A percentile compares a stretch with the other conserved stretches of the same genome.
Conservation (phyloP, 306 rosid species). For the Pterocarpus santalinus region DNA sequence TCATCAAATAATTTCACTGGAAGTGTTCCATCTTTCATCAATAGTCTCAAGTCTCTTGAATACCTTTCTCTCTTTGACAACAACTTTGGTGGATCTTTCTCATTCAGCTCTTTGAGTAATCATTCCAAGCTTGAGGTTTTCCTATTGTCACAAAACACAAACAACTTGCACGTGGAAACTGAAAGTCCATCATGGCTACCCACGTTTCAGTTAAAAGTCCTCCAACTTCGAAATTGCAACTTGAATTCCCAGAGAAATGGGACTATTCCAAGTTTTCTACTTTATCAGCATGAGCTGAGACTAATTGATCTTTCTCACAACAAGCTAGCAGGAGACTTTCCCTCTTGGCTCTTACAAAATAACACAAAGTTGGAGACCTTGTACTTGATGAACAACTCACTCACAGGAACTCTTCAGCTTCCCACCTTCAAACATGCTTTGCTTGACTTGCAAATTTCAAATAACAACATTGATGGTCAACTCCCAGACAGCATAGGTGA, state of each 20-base stretch:
- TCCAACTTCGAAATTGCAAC: not conserved
- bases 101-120: not conserved
- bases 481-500: not conserved
- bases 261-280: constrained; percentile 27
- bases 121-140: constrained; percentile 34
- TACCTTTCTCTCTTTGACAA: constrained; percentile 13
- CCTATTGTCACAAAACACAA: not conserved
- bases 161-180: constrained; percentile 34
- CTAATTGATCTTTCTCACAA: constrained; percentile 31
- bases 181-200: constrained; percentile 31
- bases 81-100: constrained; percentile 9
- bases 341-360: constrained; percentile 23
- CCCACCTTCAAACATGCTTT: not conserved
- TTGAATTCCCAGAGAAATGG: not conserved
- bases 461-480: constrained; percentile 10
- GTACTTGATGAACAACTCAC: not conserved
- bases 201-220: constrained; percentile 16
- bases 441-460: not conserved
- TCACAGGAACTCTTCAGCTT: not conserved
- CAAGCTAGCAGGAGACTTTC: constrained; percentile 18
- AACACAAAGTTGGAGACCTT: constrained; percentile 29
- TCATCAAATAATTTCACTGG: not conserved
- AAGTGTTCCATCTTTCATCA: not conserved
- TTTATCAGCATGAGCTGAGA: not conserved
- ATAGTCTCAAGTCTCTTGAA: not conserved